Evolutionary conservation across 2,329 filamentous ascomycete species (phyloP), one percentile per base, ranked within the genome.

Genomic region (Alternaria sp.): DNA sequence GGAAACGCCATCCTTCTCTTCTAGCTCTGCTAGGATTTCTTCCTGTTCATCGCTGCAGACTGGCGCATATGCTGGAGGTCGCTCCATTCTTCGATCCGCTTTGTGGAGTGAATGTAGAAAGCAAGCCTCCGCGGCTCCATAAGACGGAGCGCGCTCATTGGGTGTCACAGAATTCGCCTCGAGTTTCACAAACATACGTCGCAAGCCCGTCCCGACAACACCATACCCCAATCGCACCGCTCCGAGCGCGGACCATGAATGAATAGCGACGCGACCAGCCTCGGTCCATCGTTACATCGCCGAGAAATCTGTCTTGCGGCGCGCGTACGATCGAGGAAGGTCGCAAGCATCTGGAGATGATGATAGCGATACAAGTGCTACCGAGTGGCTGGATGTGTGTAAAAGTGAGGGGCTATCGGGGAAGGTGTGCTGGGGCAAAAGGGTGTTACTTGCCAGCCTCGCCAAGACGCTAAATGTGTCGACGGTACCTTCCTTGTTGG

Each of bases 221-320:
- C 61, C 57, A 54, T 28, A 30, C 47, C 32, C 59, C 49, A 63
- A 43, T 46, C 58, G 50, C 61, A 58, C 54, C 59, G 50, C 59
- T 60, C 68, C 66, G 65, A 70, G 69, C 69, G 72, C 67, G 70
- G 73, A 64, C 69, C 62, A 64, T 51, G 44, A 68, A 73, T 74
- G 69, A 74, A 70, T 40, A 61, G 59, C 65, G 47, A 65, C 52
- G 57, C 62, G 47, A 64, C 51, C 59, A 63, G 57, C 40, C 57
- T 60, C 49, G 40, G 59, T 63, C 32, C 49, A 49, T 63, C 23
- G 64, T 64, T 56, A 65, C 61, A 59, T 61, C 54, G 59, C 69
- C 60, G 60, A 57, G 59, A 30, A 57, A 51, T 46, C 64, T 52
- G 45, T 51, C 58, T 50, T 49, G 47, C 45, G 36, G 36, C 56